These are phyloP conservation scores for Saitozyma podzolica DNA, from an alignment of 768 basidiomycete species.

Conservation along the genomic window DNA sequence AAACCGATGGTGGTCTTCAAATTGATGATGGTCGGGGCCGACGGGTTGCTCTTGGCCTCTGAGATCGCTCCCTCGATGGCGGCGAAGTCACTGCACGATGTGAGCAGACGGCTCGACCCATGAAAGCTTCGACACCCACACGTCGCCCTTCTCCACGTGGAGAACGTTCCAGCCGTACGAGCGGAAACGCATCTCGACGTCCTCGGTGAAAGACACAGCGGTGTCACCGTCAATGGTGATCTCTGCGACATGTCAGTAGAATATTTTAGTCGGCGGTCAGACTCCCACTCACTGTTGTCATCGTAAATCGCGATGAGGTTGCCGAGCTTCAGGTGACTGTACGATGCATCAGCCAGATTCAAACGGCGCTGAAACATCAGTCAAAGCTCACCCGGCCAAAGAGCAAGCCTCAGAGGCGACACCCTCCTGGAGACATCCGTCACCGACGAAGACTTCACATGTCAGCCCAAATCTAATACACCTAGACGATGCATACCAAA, in stretches of 20 bases:
- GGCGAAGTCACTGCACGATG: slow-evolving; percentile 64
- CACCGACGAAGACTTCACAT: slow-evolving; percentile 75
- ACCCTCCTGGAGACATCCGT: slow-evolving; percentile 97
- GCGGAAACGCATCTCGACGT: slow-evolving; percentile 82
- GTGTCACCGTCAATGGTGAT: slow-evolving; percentile 97
- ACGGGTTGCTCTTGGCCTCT: slow-evolving; percentile 70
- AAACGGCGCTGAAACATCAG: background rate
- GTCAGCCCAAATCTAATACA: slow-evolving; percentile 16
- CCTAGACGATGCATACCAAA: slow-evolving; percentile 61
- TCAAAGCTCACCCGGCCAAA: slow-evolving; percentile 65
- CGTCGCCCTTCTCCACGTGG: slow-evolving; percentile 75
- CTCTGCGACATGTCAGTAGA: slow-evolving; percentile 57
- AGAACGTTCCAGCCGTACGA: slow-evolving; percentile 94
- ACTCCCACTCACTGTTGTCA: slow-evolving; percentile 62
- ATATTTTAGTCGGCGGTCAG: background rate
- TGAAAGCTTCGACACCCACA: slow-evolving; percentile 1
- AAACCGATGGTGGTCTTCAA: slow-evolving; percentile 88
- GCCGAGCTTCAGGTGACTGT: slow-evolving; percentile 77
- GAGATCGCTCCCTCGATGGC: slow-evolving; percentile 76
- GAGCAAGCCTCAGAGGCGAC: slow-evolving; percentile 89
- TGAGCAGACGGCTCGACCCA: background rate
- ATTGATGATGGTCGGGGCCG: slow-evolving; percentile 82
- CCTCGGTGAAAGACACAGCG: slow-evolving; percentile 87
- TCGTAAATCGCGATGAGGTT: slow-evolving; percentile 93
- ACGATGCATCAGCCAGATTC: background rate